Percentiles rank a stretch among this genome's conserved stretches.
Evolutionary conservation across 2,329 filamentous ascomycete species (phyloP).

Genomic region (Fusarium tanahbumbuense): DNA sequence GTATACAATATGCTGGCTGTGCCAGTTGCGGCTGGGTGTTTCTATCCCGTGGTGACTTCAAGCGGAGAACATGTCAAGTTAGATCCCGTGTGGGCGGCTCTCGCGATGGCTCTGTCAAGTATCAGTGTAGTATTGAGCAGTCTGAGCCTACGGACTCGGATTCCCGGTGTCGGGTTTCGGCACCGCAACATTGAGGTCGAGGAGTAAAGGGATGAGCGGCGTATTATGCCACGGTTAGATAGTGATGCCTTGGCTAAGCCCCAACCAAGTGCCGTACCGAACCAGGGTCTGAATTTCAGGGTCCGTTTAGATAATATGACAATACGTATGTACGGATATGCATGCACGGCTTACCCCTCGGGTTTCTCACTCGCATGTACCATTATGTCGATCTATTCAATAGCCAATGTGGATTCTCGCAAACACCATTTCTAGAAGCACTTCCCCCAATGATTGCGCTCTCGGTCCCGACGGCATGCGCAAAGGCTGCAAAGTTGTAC

Average conservation of each 20-base stretch:
- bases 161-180: conserved; percentile 60
- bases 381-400: conserved; percentile 18
- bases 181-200: conserved; percentile 26
- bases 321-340: background rate
- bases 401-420: conserved; percentile 36
- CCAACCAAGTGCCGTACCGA: background rate
- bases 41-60: conserved; percentile 69
- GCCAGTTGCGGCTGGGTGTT: conserved; percentile 82
- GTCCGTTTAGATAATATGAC: conserved; percentile 4
- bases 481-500: background rate
- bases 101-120: conserved; percentile 94
- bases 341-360: conserved; percentile 22
- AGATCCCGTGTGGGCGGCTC: conserved; percentile 85
- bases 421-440: conserved; percentile 19
- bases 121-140: conserved; percentile 89
- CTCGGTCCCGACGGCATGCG: conserved; percentile 16
- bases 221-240: conserved; percentile 20
- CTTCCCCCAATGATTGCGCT: conserved; percentile 1
- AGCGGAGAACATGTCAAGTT: conserved; percentile 69
- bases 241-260: conserved; percentile 9
- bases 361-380: conserved; percentile 14
- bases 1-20: conserved; percentile 84
- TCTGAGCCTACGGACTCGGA: conserved; percentile 70
- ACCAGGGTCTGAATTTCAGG: background rate
- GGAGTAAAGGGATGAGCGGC: conserved; percentile 7